Evolutionary conservation across 2,329 filamentous ascomycete genomes (phyloP), one percentile per base, ranked within the genome.

Genomic region (Graphilbum ipis-grandicollis): DNA sequence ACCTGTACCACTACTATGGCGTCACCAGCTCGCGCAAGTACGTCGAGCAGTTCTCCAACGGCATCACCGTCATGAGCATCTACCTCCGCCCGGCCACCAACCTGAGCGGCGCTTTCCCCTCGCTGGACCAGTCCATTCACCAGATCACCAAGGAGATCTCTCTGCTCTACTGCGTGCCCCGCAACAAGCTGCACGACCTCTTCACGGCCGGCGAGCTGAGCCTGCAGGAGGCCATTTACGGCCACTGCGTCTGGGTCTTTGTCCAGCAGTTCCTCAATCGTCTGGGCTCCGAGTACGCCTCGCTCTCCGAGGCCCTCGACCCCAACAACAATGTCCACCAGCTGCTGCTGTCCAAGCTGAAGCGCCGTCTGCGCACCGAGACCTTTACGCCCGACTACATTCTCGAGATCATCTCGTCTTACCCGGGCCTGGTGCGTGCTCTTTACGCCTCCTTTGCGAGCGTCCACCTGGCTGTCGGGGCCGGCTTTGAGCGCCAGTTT

Each of bases 131-230:
- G 47, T 90, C 88, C 3, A 93, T 98, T 46, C 83, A 94, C 59
- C 90, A 98, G 60, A 94, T 98, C 63, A 93, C 90, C 64, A 96
- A 96, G 68, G 90, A 98, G 58, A 79, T 93, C 35, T 96, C 90
- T 2, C 71, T 98, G 40, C 68, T 98, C 15, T 98, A 96, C 72
- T 98, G 90, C 56, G 80, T 98, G 47, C 90, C 90, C 13, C 88
- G 93, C 57, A 98, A 93, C 68, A 90, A 86, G 59, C 84, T 98
- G 56, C 88, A 94, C 59, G 65, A 68, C 40, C 73, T 93, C 48
- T 98, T 98, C 56, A 81, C 82, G 35, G 75, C 72, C 14, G 86
- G 86, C 35, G 72, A 79, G 48, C 66, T 98, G 45, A 94, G 86
- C 52, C 66, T 98, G 36, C 90, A 98, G 56, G 90, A 98, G 62